These are phyloP conservation scores for Gliomastix tumulicola DNA, from an alignment of 2,329 filamentous ascomycete species.

Conservation along the genomic window DNA sequence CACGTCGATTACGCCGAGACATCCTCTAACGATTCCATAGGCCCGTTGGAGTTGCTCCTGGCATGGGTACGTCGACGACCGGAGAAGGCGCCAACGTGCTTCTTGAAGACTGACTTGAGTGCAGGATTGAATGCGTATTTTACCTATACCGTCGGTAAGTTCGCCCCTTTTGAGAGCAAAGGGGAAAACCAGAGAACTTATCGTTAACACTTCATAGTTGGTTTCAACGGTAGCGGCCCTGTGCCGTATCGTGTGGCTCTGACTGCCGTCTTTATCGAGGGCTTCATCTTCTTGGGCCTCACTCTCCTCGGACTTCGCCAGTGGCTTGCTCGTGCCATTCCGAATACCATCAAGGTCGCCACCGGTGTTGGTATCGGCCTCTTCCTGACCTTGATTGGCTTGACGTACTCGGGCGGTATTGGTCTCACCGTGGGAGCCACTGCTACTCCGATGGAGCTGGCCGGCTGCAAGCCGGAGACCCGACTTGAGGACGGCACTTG, in stretches of 20 bases:
- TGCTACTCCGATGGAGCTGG: constrained; percentile 65
- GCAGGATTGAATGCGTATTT: constrained; percentile 74
- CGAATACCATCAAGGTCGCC: constrained; percentile 77
- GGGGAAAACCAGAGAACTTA: constrained; percentile 4
- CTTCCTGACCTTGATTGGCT: constrained; percentile 69
- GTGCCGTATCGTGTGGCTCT: constrained; percentile 71
- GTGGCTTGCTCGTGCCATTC: constrained; percentile 80
- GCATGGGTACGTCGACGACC: constrained; percentile 43
- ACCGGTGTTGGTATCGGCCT: constrained; percentile 82
- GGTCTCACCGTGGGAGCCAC: constrained; percentile 66
- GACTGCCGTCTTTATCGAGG: constrained; percentile 84
- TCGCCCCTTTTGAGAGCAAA: no score
- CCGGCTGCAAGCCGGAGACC: constrained; percentile 54
- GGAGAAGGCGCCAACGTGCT: no score
- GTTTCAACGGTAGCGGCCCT: constrained; percentile 64
- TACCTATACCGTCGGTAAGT: constrained; percentile 56
- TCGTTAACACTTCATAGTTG: constrained; percentile 59
- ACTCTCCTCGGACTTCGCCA: constrained; percentile 77
- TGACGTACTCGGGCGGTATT: constrained; percentile 78
- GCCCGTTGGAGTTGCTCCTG: constrained; percentile 30
- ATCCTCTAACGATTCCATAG: constrained; percentile 9
- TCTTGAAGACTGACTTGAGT: background rate
- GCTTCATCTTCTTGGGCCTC: constrained; percentile 75
- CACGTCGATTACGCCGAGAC: no score
- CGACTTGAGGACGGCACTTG: constrained; percentile 47